Evolutionary conservation across 345 rosid genomes (phyloP).

Genomic region (Populus tremula): DNA sequence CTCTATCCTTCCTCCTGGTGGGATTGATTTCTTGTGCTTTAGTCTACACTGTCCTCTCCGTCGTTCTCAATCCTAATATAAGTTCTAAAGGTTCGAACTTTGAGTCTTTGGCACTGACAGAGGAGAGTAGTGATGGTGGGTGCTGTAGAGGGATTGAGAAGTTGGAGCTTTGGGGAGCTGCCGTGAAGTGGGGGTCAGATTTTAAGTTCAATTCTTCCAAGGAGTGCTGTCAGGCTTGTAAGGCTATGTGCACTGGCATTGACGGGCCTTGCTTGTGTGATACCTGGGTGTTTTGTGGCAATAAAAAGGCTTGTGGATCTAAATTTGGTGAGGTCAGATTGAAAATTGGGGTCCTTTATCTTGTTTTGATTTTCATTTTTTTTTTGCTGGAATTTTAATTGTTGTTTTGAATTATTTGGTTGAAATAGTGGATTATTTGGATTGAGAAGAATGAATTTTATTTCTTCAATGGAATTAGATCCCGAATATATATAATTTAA

Average conservation of each 20-base stretch:
- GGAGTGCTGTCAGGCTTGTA: constrained; percentile 82
- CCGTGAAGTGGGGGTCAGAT: constrained; percentile 97
- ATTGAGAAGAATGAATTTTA: not conserved
- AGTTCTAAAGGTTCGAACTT: constrained; percentile 11
- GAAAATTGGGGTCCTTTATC: not conserved
- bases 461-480: not conserved
- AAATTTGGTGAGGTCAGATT: constrained; percentile 83
- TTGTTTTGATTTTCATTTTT: not conserved
- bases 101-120: constrained; percentile 13
- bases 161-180: constrained; percentile 94
- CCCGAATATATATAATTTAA: not conserved
- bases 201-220: constrained; percentile 70
- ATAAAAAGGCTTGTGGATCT: constrained; percentile 66
- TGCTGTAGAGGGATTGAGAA: constrained; percentile 84
- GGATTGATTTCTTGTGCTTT: constrained; percentile 58
- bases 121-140: constrained; percentile 25
- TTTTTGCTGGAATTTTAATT: not conserved
- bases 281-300: constrained; percentile 90
- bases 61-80: constrained; percentile 34
- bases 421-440: not conserved
- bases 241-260: constrained; percentile 77
- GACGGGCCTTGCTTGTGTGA: constrained; percentile 97
- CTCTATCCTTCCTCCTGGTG: constrained; percentile 46
- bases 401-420: not conserved
- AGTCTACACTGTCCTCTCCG: constrained; percentile 65